A percentile compares a stretch with the other conserved stretches of the same genome.
Evolutionary conservation across 257 asterid species (phyloP).

Genomic region (Solanum corneliomulleri): DNA sequence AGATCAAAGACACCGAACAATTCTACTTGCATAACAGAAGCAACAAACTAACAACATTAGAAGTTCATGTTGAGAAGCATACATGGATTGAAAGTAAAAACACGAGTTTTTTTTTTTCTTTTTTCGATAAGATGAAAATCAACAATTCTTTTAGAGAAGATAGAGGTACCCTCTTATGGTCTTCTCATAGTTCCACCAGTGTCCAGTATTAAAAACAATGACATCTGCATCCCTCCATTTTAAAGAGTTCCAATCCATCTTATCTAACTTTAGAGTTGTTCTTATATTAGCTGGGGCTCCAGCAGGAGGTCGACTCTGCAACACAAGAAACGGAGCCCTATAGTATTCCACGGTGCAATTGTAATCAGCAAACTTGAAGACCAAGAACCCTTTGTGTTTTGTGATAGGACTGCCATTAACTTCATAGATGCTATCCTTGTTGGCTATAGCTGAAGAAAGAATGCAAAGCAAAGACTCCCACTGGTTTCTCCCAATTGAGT

Average conservation of each 20-base stretch:
- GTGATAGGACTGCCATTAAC: slow-evolving; percentile 88
- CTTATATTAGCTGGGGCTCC: slow-evolving; percentile 22
- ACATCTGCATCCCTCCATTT: slow-evolving; percentile 77
- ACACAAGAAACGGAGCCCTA: slow-evolving; percentile 83
- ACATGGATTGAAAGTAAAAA: not conserved
- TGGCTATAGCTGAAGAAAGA: slow-evolving; percentile 55
- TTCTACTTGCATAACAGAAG: not conserved
- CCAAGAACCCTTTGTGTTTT: slow-evolving; percentile 80
- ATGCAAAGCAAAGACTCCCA: slow-evolving; percentile 96
- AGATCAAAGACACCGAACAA: not conserved
- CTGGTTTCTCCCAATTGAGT: slow-evolving; percentile 98
- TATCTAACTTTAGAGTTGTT: slow-evolving; percentile 71
- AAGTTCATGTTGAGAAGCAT: not conserved
- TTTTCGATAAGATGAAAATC: not conserved
- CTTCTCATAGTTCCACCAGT: slow-evolving; percentile 96
- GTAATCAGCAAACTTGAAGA: slow-evolving; percentile 63
- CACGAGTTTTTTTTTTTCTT: not conserved
- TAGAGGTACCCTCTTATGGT: slow-evolving; percentile 62
- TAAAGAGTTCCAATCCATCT: slow-evolving; percentile 71
- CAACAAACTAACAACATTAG: not conserved
- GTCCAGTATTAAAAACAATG: slow-evolving; percentile 75
- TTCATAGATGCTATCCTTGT: slow-evolving; percentile 55
- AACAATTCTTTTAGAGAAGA: not conserved
- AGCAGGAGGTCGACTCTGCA: slow-evolving; percentile 84
- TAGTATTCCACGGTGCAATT: slow-evolving; percentile 84